A percentile compares a stretch with the other conserved stretches of the same genome.
These are phyloP conservation scores for Podospora australis DNA, from an alignment of 495 filamentous ascomycete genomes.

Conservation along the genomic window DNA sequence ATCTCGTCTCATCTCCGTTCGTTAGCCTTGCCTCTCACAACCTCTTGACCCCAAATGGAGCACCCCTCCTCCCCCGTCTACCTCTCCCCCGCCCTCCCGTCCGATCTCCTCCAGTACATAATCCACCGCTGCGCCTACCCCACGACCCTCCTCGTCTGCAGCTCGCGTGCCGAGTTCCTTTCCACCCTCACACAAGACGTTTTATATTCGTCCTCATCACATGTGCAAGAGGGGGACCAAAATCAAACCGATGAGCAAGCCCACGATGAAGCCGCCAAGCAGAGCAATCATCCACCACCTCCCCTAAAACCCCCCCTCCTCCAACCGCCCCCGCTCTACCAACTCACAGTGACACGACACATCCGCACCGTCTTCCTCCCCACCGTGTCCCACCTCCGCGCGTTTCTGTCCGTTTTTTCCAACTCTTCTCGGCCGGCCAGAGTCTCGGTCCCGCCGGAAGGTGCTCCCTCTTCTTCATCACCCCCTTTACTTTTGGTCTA, in stretches of 20 bases:
- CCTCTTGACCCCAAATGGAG: constrained; percentile 9
- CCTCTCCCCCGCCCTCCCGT: constrained; percentile 44
- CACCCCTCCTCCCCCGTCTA: no score
- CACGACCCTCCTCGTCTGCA: constrained; percentile 66
- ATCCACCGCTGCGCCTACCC: constrained; percentile 48
- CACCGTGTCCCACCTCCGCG: constrained; percentile 68
- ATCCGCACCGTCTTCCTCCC: constrained; percentile 65
- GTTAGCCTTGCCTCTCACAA: neutral
- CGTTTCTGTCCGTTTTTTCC: constrained; percentile 57
- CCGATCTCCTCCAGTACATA: constrained; percentile 59
- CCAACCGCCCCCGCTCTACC: constrained; percentile 58
- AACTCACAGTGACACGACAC: constrained; percentile 59
- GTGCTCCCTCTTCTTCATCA: neutral
- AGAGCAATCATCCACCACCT: neutral
- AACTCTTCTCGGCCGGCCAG: constrained; percentile 28
- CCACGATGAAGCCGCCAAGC: no score
- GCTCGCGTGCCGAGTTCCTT: constrained; percentile 57
- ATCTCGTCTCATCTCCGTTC: neutral
- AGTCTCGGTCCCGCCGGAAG: constrained; percentile 18
- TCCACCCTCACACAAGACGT: constrained; percentile 32
- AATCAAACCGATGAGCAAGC: no score
- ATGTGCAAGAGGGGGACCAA: no score
- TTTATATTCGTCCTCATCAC: no score
- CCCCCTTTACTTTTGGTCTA: constrained; percentile 51
- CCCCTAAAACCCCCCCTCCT: constrained; percentile 26